These are phyloP conservation scores for Esteya vermicola DNA, from an alignment of 2,329 filamentous ascomycete species.

Conservation along the genomic window DNA sequence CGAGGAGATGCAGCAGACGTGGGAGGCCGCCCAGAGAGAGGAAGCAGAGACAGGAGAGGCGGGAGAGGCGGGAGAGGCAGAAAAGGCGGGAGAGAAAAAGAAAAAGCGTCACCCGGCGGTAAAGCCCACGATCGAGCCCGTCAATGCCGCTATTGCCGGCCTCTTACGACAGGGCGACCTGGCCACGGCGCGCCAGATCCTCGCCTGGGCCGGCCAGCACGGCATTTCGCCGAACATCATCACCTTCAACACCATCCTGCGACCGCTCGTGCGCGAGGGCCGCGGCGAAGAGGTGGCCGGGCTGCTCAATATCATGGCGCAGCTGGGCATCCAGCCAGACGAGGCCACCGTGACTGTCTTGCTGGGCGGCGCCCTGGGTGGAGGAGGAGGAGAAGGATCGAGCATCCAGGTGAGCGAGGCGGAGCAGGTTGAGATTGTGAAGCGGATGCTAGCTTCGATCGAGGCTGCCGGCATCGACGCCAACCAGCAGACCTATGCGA, in stretches of 20 bases:
- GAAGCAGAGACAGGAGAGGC: too few relatives aligned
- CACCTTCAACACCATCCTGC: constrained; percentile 58
- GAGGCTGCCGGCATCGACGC: constrained; percentile 39
- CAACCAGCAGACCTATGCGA: constrained; percentile 51
- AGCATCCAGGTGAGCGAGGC: not conserved
- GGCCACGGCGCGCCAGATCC: constrained; percentile 34
- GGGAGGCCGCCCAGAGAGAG: constrained; percentile 24
- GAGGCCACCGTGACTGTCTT: constrained; percentile 61
- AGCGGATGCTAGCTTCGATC: constrained; percentile 43
- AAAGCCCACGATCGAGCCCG: constrained; percentile 45
- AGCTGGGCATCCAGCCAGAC: constrained; percentile 40
- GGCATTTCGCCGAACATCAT: constrained; percentile 41
- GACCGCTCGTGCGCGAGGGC: constrained; percentile 37
- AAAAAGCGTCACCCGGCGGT: constrained; percentile 20
- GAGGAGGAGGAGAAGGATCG: constrained; percentile 19
- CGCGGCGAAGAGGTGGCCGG: constrained; percentile 30
- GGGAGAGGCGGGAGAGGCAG: too few relatives aligned
- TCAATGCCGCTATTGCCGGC: constrained; percentile 58
- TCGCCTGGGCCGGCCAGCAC: constrained; percentile 43
- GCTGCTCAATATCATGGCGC: constrained; percentile 46
- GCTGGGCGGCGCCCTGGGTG: constrained; percentile 40
- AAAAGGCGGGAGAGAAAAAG: too few relatives aligned
- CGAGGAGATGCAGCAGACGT: constrained; percentile 49
- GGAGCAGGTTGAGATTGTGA: constrained; percentile 19
- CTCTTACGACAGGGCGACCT: constrained; percentile 36